These are phyloP conservation scores for Trichoderma lentiforme DNA, from an alignment of 2,329 filamentous ascomycete species.

Conservation along the genomic window DNA sequence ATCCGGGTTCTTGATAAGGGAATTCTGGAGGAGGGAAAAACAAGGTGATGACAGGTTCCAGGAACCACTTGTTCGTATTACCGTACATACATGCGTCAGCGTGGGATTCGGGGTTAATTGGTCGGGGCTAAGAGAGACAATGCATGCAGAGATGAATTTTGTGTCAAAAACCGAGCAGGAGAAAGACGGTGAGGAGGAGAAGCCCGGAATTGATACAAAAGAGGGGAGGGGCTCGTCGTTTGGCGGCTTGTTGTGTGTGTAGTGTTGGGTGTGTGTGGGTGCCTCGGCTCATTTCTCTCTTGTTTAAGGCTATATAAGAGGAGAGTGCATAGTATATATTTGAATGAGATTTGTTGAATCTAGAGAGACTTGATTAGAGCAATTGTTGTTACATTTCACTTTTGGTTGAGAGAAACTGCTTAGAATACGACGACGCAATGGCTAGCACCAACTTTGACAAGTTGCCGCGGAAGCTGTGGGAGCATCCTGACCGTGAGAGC, in stretches of 20 bases:
- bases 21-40: not conserved
- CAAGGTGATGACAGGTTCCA: not conserved
- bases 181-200: not conserved
- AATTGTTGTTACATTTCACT: not conserved
- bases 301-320: not conserved
- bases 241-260: not conserved
- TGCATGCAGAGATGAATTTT: not conserved
- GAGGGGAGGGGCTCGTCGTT: not conserved
- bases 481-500: conserved; percentile 57
- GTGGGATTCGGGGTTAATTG: not conserved
- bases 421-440: not conserved
- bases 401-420: not conserved
- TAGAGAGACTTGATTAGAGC: not conserved
- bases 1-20: not conserved
- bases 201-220: not conserved
- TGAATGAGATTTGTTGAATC: not conserved
- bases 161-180: not conserved
- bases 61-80: not conserved
- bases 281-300: not conserved
- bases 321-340: not conserved
- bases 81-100: not conserved
- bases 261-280: not conserved
- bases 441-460: conserved; percentile 32
- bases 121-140: not conserved
- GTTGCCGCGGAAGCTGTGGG: conserved; percentile 63